These are phyloP conservation scores for Apiotrichum veenhuisii DNA, from an alignment of 1,284 basidiomycete species.

Conservation along the genomic window DNA sequence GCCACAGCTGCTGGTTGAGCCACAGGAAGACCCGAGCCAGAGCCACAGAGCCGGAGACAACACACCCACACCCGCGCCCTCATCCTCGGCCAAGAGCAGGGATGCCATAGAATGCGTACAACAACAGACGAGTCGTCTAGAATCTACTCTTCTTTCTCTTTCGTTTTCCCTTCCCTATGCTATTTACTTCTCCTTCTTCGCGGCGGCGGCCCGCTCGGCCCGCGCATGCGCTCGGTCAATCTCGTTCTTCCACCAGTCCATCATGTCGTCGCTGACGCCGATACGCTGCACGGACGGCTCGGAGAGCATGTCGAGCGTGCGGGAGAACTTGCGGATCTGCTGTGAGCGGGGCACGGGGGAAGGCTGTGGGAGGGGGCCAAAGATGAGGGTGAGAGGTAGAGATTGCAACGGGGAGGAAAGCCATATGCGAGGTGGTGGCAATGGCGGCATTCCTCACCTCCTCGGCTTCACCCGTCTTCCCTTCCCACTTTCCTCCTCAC, in stretches of 20 bases:
- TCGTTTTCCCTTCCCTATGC: no score
- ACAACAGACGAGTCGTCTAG: constrained; percentile 3
- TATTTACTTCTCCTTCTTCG: no score
- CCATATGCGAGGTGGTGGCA: no score
- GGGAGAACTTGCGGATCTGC: constrained; percentile 44
- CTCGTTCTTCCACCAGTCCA: constrained; percentile 46
- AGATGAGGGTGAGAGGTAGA: no score
- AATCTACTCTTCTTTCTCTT: background rate
- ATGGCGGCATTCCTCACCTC: no score
- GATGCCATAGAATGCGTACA: constrained; percentile 7
- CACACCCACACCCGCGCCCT: no score
- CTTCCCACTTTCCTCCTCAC: no score
- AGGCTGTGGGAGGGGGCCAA: background rate
- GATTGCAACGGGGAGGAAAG: no score
- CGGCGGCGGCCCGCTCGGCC: constrained; percentile 7
- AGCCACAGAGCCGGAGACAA: no score
- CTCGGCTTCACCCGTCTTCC: no score
- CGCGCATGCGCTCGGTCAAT: constrained; percentile 21
- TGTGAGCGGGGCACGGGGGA: background rate
- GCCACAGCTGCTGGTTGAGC: no score
- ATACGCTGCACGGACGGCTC: constrained; percentile 40
- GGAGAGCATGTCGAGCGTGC: constrained; percentile 47
- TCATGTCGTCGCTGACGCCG: constrained; percentile 40
- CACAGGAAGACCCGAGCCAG: no score
- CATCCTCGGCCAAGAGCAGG: background rate